phyloP scores from a whole-genome alignment of 2,329 filamentous ascomycete species.

The Ophiocordyceps australis region DNA sequence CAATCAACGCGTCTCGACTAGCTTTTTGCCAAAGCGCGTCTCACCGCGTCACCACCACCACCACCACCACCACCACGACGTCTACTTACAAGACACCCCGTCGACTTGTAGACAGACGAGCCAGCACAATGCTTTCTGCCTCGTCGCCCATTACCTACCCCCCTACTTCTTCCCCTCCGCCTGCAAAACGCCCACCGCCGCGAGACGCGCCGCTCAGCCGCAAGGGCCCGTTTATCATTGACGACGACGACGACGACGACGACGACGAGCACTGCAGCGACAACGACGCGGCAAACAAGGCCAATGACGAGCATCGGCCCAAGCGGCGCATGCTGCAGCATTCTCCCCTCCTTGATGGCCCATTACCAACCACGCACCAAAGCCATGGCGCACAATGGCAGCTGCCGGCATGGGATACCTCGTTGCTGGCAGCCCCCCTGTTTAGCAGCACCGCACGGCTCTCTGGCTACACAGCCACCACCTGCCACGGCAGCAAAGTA shows the following conservation, averaged over 20 bases:
- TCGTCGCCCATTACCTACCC: conserved; percentile 42
- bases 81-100: no score
- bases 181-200: conserved; percentile 16
- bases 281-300: conserved; percentile 8
- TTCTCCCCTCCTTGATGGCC: conserved; percentile 1
- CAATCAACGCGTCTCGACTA: no score
- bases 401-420: no score
- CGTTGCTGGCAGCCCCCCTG: no score
- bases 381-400: background rate
- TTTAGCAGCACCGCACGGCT: no score
- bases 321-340: conserved; percentile 15
- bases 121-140: conserved; percentile 37
- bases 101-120: background rate
- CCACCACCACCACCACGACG: no score
- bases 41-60: conserved; percentile 1
- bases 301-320: background rate
- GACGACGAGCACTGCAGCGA: conserved; percentile 6
- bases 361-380: conserved; percentile 3
- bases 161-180: conserved; percentile 22
- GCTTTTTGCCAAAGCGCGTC: no score
- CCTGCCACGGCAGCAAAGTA: conserved; percentile 37
- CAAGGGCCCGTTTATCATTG: conserved; percentile 19
- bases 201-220: conserved; percentile 15
- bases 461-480: conserved; percentile 24
- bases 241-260: conserved; percentile 17